Base-by-base conservation (phyloP, 768 basidiomycete genomes). In the Termitomyces sp. region DNA sequence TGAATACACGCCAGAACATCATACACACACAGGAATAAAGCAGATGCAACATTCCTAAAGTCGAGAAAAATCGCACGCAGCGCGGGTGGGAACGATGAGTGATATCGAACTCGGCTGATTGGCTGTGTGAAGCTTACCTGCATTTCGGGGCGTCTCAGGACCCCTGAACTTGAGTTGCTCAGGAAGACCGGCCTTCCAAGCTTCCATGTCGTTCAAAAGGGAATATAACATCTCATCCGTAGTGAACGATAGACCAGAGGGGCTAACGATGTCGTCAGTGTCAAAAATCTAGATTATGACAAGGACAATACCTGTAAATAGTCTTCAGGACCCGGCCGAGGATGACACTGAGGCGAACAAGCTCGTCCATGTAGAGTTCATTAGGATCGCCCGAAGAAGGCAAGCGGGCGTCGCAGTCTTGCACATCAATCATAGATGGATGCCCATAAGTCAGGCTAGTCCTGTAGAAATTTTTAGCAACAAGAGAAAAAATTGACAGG, bases 1-100 rank as follows among this genome's bases (percentile, higher is more conserved):
- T 95, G 77, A 98, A 98, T 33, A 97, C 94, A 50, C 96, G 89
- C 87, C 93, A 97, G 74, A 97, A 95, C 71, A 98, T 91, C 86
- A 98, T 97, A 64, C 87, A 88, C 44, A 98, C 87, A 67, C 91
- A 93, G 32, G 90, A 84, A 70, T 92, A 95, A 40, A 93, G 79
- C 53, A 98, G 72, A 71, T 97, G 95, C 24, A 99, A 78, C 55
- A 97, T 77, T 42, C 96, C 95, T 92, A 64, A 22, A 52, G 56
- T 24, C 27, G 54, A 34, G 48, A 33, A 52, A 32, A 16, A 37
- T 37, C 46, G 62, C 64, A 27, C 53, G 48, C 34, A 32, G 27
- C 32, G 42, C 36, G 45, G n/a, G 24, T 58, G 20, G 32, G 43
- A 56, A 62, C 22, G n/a, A 27, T 55, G 37, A 42, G 32, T 34